Conservation (phyloP, 1,139 yeast species). For the Yamadazyma buinensis region DNA sequence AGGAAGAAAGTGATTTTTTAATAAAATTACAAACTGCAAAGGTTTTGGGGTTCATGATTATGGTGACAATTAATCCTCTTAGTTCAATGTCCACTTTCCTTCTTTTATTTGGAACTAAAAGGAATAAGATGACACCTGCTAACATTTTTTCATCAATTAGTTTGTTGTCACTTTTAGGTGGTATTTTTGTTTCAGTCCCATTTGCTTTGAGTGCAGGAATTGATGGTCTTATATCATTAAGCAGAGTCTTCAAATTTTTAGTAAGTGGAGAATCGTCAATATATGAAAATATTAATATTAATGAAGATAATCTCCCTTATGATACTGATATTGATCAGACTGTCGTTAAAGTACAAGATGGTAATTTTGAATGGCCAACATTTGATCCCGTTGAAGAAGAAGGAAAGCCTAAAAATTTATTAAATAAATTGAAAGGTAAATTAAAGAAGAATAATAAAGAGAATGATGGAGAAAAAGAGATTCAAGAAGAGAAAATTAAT, state of each 20-base stretch:
- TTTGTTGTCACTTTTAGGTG: constrained; percentile 52
- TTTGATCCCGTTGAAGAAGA: constrained; percentile 17
- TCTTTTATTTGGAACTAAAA: constrained; percentile 52
- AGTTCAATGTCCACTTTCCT: constrained; percentile 74
- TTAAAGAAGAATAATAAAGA: constrained; percentile 20
- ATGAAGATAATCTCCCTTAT: constrained; percentile 24
- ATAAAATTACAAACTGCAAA: constrained; percentile 48
- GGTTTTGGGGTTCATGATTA: constrained; percentile 5
- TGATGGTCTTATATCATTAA: constrained; percentile 63
- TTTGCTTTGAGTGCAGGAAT: constrained; percentile 62
- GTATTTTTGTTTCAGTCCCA: constrained; percentile 59
- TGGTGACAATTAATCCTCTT: constrained; percentile 17
- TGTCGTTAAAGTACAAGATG: constrained; percentile 22
- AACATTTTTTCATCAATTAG: constrained; percentile 77
- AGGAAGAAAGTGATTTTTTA: constrained; percentile 47
- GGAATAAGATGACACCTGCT: constrained; percentile 51
- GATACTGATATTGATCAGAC: constrained; percentile 5
- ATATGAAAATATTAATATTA: constrained; percentile 37
- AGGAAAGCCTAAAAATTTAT: constrained; percentile 12
- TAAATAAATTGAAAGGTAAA: constrained; percentile 10
- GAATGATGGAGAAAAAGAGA: constrained; percentile 2
- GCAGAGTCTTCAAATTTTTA: constrained; percentile 55
- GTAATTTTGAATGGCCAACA: constrained; percentile 36
- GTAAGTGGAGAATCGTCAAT: constrained; percentile 24
- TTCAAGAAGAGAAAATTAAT: constrained; percentile 6